Evolutionary conservation across 441 rosid species (phyloP).

Genomic region (Gossypium gossypioides): DNA sequence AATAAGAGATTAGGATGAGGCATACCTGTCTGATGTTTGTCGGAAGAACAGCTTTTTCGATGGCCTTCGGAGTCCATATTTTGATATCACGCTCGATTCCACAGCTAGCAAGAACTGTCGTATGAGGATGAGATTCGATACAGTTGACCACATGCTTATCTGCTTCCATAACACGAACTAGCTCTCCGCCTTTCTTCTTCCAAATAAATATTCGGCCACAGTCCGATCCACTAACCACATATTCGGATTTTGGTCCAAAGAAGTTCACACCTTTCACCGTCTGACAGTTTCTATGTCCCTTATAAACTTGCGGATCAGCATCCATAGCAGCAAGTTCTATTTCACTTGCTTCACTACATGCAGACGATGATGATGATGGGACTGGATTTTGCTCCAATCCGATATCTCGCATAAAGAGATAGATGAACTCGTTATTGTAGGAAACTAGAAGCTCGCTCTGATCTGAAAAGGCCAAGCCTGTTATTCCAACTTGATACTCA

Average conservation of each 20-base stretch:
- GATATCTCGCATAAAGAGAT: conserved; percentile 58
- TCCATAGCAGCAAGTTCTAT: conserved; percentile 21
- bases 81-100: conserved; percentile 72
- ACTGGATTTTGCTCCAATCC: conserved; percentile 53
- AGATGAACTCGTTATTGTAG: conserved; percentile 58
- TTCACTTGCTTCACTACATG: conserved; percentile 24
- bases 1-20: neutral
- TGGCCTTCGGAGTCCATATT: conserved; percentile 67
- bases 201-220: conserved; percentile 87
- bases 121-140: conserved; percentile 66
- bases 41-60: conserved; percentile 57
- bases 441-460: conserved; percentile 80
- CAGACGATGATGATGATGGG: conserved; percentile 29
- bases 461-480: conserved; percentile 80
- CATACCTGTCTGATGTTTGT: conserved; percentile 57
- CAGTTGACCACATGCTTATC: conserved; percentile 74
- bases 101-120: conserved; percentile 64
- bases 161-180: conserved; percentile 65
- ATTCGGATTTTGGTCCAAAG: conserved; percentile 71
- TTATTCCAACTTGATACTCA: conserved; percentile 45
- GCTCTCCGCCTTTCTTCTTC: conserved; percentile 67
- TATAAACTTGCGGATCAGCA: conserved; percentile 49
- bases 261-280: conserved; percentile 80
- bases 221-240: conserved; percentile 84
- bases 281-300: conserved; percentile 61